These are phyloP conservation scores for Lasiosphaeria ovina DNA, from an alignment of 495 filamentous ascomycete species.

Conservation along the genomic window DNA sequence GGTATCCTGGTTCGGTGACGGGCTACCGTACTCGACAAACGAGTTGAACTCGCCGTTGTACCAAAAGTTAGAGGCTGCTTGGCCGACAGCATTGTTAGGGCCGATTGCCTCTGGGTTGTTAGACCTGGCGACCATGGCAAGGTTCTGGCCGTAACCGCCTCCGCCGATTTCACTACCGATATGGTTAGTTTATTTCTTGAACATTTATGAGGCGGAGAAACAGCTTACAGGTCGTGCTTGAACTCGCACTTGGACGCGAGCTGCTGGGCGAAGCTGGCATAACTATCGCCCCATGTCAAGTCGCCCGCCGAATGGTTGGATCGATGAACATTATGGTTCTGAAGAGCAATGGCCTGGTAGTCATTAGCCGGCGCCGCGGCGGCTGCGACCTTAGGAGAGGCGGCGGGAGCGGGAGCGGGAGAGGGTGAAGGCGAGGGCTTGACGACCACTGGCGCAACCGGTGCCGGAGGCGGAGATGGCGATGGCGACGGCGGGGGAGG, in stretches of 20 bases:
- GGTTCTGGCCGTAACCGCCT: conserved; percentile 82
- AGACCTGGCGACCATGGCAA: conserved; percentile 51
- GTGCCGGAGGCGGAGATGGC: conserved; percentile 12
- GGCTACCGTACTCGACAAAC: conserved; percentile 36
- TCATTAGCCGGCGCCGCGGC: conserved; percentile 24
- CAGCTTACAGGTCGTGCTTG: conserved; percentile 70
- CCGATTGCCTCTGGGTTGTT: conserved; percentile 28
- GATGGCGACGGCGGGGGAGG: neutral
- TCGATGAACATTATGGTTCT: conserved; percentile 85
- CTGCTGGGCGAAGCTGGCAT: conserved; percentile 59
- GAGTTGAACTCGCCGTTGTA: conserved; percentile 73
- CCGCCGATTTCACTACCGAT: conserved; percentile 41
- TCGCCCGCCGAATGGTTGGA: conserved; percentile 70
- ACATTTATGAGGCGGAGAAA: neutral
- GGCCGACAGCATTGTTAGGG: conserved; percentile 49
- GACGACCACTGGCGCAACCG: neutral
- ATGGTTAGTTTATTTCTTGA: conserved; percentile 3
- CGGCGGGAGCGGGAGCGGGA: conserved; percentile 3
- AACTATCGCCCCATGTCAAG: conserved; percentile 60
- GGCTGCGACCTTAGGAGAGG: conserved; percentile 19
- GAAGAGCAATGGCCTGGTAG: conserved; percentile 43
- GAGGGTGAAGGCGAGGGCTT: neutral
- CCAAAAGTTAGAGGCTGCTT: conserved; percentile 71
- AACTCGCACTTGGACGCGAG: conserved; percentile 62
- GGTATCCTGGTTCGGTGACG: conserved; percentile 52